Conservation (phyloP, 306 rosid genomes). For the Argentina anserina region DNA sequence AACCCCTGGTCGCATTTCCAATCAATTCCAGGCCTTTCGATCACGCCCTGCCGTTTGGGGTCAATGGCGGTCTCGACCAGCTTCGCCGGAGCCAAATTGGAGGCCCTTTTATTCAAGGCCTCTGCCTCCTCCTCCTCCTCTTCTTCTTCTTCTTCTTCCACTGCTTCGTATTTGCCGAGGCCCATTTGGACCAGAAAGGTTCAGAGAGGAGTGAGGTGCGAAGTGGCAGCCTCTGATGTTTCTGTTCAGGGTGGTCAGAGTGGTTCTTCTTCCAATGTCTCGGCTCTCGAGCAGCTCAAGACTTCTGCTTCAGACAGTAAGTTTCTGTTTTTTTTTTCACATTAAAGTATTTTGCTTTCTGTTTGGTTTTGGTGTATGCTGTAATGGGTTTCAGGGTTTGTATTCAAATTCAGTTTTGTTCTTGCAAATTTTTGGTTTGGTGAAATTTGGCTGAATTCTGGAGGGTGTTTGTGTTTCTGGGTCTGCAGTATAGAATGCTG, state of each 20-base stretch:
- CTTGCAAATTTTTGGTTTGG: conserved; percentile 7
- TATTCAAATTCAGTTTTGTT: background rate
- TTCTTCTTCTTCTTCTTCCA: conserved; percentile 14
- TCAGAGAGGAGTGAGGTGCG: conserved; percentile 70
- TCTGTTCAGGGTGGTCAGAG: conserved; percentile 26
- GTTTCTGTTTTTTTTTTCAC: conserved; percentile 11
- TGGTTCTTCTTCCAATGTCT: conserved; percentile 30
- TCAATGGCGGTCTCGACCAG: conserved; percentile 43
- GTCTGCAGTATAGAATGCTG: background rate
- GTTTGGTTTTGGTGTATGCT: background rate
- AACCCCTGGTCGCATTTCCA: background rate
- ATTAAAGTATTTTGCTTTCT: background rate
- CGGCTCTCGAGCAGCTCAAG: conserved; percentile 92
- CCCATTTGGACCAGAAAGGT: conserved; percentile 31
- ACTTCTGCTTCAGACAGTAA: conserved; percentile 82
- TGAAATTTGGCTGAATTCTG: background rate
- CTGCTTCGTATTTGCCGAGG: conserved; percentile 26
- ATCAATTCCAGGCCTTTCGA: background rate
- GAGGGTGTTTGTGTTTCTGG: background rate
- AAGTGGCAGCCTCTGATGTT: conserved; percentile 44
- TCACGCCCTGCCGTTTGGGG: conserved; percentile 5
- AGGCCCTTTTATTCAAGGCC: conserved; percentile 27
- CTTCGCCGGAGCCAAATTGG: conserved; percentile 38
- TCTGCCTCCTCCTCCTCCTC: conserved; percentile 12
- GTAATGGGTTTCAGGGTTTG: background rate